These are phyloP conservation scores for Reutealis trisperma DNA, from an alignment of 345 rosid species.

Conservation along the genomic window DNA sequence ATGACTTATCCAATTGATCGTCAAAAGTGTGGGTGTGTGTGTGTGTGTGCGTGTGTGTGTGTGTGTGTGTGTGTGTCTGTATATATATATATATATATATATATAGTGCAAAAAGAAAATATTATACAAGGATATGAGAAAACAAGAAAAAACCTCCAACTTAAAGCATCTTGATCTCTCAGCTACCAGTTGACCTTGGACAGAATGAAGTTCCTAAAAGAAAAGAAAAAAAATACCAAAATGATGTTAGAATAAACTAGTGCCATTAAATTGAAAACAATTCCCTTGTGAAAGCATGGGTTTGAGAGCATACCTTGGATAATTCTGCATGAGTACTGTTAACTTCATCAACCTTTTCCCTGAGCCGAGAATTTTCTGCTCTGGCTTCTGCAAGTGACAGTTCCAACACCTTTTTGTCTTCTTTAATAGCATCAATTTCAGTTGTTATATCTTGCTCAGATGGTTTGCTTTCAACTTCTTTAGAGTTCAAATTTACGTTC, in stretches of 20 bases:
- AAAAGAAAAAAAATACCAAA: not conserved
- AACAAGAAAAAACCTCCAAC: conserved; percentile 65
- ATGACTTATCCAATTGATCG: not conserved
- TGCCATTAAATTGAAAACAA: not conserved
- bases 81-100: not conserved
- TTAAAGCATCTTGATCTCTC: conserved; percentile 99
- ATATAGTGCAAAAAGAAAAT: not conserved
- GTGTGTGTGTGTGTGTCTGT: no score
- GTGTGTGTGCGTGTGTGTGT: no score
- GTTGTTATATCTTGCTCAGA: conserved; percentile 41
- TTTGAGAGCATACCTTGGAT: conserved; percentile 55
- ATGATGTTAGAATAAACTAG: not conserved
- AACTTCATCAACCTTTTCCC: conserved; percentile 76
- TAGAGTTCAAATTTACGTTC: conserved; percentile 36
- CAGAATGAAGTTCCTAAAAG: conserved; percentile 83
- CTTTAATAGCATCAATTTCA: conserved; percentile 58
- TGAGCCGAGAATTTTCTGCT: conserved; percentile 59
- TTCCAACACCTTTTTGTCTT: conserved; percentile 66
- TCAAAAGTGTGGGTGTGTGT: no score
- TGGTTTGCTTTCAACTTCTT: conserved; percentile 37
- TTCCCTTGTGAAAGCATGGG: conserved; percentile 1
- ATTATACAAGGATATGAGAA: conserved; percentile 7
- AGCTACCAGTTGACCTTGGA: conserved; percentile 80
- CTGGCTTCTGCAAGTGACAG: conserved; percentile 53
- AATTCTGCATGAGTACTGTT: conserved; percentile 67